A percentile compares a stretch with the other conserved stretches of the same genome.
These are phyloP conservation scores for Camellia japonica DNA, from an alignment of 148 eudicot genomes.

Conservation along the genomic window DNA sequence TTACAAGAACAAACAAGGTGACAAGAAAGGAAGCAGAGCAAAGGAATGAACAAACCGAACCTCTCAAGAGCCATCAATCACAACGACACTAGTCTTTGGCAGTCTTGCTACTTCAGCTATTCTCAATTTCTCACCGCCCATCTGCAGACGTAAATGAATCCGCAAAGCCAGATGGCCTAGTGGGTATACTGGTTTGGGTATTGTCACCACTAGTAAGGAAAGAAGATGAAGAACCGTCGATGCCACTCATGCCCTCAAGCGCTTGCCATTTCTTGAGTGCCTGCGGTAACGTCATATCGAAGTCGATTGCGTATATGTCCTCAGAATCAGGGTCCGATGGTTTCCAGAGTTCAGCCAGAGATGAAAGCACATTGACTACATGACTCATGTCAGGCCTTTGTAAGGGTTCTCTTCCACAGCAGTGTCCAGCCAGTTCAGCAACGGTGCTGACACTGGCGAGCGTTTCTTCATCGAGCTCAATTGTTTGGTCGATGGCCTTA, in stretches of 20 bases:
- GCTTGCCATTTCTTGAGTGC: slow-evolving; percentile 74
- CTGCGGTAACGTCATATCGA: slow-evolving; percentile 61
- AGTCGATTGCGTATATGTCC: slow-evolving; percentile 41
- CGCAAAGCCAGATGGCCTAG: slow-evolving; percentile 74
- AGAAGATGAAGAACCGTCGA: slow-evolving; percentile 35
- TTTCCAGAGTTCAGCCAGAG: slow-evolving; percentile 42
- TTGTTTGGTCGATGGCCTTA: slow-evolving; percentile 32
- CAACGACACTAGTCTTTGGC: not conserved
- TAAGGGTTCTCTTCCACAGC: slow-evolving; percentile 39
- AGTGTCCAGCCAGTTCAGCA: slow-evolving; percentile 44
- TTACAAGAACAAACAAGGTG: not conserved
- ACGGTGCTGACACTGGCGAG: slow-evolving; percentile 30
- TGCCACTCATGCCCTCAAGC: slow-evolving; percentile 41
- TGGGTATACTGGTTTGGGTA: slow-evolving; percentile 81
- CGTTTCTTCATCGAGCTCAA: slow-evolving; percentile 28
- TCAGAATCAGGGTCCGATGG: slow-evolving; percentile 26
- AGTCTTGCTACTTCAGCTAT: not conserved
- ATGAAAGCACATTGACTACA: slow-evolving; percentile 40
- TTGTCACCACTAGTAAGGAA: slow-evolving; percentile 57
- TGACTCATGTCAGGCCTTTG: slow-evolving; percentile 48
- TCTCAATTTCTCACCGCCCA: slow-evolving; percentile 48
- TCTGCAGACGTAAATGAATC: slow-evolving; percentile 66
- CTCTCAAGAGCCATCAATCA: not conserved
- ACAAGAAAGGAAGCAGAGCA: too few relatives aligned
- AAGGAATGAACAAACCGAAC: slow-evolving; percentile 10